Percentiles rank a stretch among this genome's conserved stretches.
phyloP scores from a whole-genome alignment of 2,329 filamentous ascomycete species.

The Calonectria montana region DNA sequence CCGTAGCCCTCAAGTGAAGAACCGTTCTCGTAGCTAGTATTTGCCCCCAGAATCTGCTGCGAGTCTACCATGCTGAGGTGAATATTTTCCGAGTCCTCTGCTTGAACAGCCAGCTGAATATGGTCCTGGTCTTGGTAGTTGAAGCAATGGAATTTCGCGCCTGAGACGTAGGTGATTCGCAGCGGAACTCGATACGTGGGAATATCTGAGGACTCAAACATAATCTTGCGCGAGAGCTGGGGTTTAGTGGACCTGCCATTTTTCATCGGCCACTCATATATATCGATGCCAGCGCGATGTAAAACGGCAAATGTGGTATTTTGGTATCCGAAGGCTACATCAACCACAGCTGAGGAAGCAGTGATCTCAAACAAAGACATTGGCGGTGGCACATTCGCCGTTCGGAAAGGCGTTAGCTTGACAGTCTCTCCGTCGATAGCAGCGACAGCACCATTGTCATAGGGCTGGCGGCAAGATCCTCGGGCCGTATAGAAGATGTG shows the following conservation, averaged over 20 bases:
- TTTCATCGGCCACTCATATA: slow-evolving; percentile 77
- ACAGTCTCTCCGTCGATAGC: slow-evolving; percentile 85
- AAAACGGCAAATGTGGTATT: slow-evolving; percentile 78
- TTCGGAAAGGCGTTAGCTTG: slow-evolving; percentile 86
- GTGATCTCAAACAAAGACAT: slow-evolving; percentile 86
- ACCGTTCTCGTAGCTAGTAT: slow-evolving; percentile 47
- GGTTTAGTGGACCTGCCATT: slow-evolving; percentile 62
- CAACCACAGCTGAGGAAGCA: slow-evolving; percentile 72
- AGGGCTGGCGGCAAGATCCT: slow-evolving; percentile 75
- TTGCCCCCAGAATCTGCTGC: slow-evolving; percentile 41
- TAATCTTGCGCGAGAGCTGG: slow-evolving; percentile 51
- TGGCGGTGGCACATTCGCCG: slow-evolving; percentile 89
- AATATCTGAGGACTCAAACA: slow-evolving; percentile 48
- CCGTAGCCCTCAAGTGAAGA: slow-evolving; percentile 50
- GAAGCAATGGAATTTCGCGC: slow-evolving; percentile 46
- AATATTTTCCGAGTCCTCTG: slow-evolving; percentile 27
- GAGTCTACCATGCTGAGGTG: slow-evolving; percentile 31
- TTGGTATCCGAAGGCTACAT: slow-evolving; percentile 78
- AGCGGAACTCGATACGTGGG: slow-evolving; percentile 43
- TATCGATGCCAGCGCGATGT: slow-evolving; percentile 71
- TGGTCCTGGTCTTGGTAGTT: slow-evolving; percentile 42
- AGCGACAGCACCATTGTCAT: slow-evolving; percentile 82
- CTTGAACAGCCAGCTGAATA: slow-evolving; percentile 37
- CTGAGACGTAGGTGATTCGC: slow-evolving; percentile 46
- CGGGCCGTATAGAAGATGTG: slow-evolving; percentile 75